A percentile compares a stretch with the other conserved stretches of the same genome.
Conservation (phyloP, 257 asterid genomes). For the Buddleja alternifolia region DNA sequence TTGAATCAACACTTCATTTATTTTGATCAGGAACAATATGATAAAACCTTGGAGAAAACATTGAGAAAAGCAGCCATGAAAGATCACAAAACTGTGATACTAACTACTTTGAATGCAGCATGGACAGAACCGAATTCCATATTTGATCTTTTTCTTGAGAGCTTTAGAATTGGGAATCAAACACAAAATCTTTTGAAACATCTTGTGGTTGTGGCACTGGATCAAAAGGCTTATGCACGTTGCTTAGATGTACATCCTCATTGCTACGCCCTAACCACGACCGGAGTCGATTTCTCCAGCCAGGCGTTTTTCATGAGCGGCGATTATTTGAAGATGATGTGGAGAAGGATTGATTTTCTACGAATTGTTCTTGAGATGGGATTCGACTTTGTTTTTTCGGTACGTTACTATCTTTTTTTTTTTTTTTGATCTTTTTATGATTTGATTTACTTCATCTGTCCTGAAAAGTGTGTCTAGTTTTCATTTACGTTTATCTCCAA, state of each 20-base stretch:
- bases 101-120: slow-evolving; percentile 40
- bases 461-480: no score
- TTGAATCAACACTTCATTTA: not conserved
- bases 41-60: slow-evolving; percentile 25
- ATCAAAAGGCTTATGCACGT: slow-evolving; percentile 36
- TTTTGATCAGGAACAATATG: not conserved
- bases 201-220: slow-evolving; percentile 41
- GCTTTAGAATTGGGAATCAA: slow-evolving; percentile 35
- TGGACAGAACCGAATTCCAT: slow-evolving; percentile 38
- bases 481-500: no score
- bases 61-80: slow-evolving; percentile 37
- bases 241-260: slow-evolving; percentile 28
- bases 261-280: slow-evolving; percentile 33
- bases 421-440: not conserved
- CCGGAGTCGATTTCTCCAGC: slow-evolving; percentile 35
- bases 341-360: slow-evolving; percentile 39
- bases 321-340: slow-evolving; percentile 39
- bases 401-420: not conserved
- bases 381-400: slow-evolving; percentile 38
- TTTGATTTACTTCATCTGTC: no score
- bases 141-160: slow-evolving; percentile 43
- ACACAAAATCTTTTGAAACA: slow-evolving; percentile 33
- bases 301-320: slow-evolving; percentile 21
- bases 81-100: slow-evolving; percentile 35
- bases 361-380: slow-evolving; percentile 37